phyloP scores from a whole-genome alignment of 228 moss, liverwort and hornwort genomes.

The Sphagnum magellanicum region DNA sequence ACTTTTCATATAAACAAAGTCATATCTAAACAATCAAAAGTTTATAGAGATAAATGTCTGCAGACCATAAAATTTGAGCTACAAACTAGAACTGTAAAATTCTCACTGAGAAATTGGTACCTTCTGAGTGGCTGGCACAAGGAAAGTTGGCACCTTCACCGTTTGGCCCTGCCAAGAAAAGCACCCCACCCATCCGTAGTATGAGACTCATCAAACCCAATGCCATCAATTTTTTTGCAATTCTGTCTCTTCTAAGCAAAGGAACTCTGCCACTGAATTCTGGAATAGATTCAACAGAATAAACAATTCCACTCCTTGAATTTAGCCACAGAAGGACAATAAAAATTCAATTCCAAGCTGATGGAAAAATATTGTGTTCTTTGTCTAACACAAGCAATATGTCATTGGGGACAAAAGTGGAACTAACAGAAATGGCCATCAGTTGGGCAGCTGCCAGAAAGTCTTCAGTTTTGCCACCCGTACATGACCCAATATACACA shows the following conservation, averaged over 20 bases:
- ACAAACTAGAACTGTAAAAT: too few relatives aligned
- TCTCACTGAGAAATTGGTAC: conserved; percentile 2
- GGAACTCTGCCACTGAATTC: too few relatives aligned
- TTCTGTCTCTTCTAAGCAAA: too few relatives aligned
- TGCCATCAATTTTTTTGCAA: too few relatives aligned
- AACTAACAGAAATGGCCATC: conserved; percentile 56
- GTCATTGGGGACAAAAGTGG: background rate
- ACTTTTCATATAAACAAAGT: too few relatives aligned
- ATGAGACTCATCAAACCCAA: background rate
- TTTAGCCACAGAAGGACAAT: background rate
- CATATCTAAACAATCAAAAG: too few relatives aligned
- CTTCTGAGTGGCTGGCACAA: conserved; percentile 96
- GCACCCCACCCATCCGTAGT: background rate
- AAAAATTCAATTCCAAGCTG: background rate
- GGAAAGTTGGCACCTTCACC: conserved; percentile 94
- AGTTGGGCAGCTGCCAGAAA: conserved; percentile 95
- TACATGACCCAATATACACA: conserved; percentile 97
- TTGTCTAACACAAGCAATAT: too few relatives aligned
- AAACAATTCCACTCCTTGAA: background rate
- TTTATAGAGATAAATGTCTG: too few relatives aligned
- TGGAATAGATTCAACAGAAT: too few relatives aligned
- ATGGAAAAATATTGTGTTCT: background rate
- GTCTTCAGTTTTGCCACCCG: conserved; percentile 99
- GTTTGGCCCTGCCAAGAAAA: conserved; percentile 43
- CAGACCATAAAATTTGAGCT: too few relatives aligned